Percentiles rank a stretch among this genome's conserved stretches.
Evolutionary conservation across 2,329 filamentous ascomycete species (phyloP).

Genomic region (Penicillium polonicum): DNA sequence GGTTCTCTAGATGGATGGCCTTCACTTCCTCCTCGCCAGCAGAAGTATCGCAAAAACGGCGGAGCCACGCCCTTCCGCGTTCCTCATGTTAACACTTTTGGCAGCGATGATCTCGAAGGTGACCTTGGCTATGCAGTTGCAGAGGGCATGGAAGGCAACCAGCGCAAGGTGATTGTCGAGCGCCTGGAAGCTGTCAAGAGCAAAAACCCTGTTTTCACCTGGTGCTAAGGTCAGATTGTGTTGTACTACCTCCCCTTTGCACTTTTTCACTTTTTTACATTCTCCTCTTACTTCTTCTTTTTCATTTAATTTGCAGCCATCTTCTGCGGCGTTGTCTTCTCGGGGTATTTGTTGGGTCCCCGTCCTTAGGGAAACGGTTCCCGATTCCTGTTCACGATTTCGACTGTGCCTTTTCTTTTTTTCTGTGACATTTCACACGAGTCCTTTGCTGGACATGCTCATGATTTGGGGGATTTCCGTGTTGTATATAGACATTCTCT

Average conservation of each 20-base stretch:
- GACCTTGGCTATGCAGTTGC: slow-evolving; percentile 94
- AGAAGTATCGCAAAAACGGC: slow-evolving; percentile 32
- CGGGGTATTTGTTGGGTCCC: neutral
- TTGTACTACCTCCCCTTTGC: slow-evolving; percentile 2
- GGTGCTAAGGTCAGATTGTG: slow-evolving; percentile 64
- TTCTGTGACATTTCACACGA: slow-evolving; percentile 28
- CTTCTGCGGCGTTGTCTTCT: slow-evolving; percentile 22
- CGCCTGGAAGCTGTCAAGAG: slow-evolving; percentile 92
- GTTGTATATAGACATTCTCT: slow-evolving; percentile 40
- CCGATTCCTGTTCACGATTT: neutral
- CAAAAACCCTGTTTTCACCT: slow-evolving; percentile 93
- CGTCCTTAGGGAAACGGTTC: neutral
- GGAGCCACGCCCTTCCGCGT: slow-evolving; percentile 43
- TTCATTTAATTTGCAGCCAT: slow-evolving; percentile 20
- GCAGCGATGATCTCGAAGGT: slow-evolving; percentile 78
- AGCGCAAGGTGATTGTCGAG: slow-evolving; percentile 94
- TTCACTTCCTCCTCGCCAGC: slow-evolving; percentile 36
- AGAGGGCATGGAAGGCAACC: slow-evolving; percentile 86
- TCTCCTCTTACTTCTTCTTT: slow-evolving; percentile 20
- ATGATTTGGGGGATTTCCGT: slow-evolving; percentile 24
- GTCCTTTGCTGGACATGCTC: slow-evolving; percentile 19
- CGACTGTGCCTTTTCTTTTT: slow-evolving; percentile 15
- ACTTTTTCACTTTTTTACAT: slow-evolving; percentile 9
- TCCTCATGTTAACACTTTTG: slow-evolving; percentile 47
- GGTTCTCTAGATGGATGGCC: slow-evolving; percentile 41